Base-by-base conservation (phyloP, 306 rosid species). In the Arachis hypogaea region DNA sequence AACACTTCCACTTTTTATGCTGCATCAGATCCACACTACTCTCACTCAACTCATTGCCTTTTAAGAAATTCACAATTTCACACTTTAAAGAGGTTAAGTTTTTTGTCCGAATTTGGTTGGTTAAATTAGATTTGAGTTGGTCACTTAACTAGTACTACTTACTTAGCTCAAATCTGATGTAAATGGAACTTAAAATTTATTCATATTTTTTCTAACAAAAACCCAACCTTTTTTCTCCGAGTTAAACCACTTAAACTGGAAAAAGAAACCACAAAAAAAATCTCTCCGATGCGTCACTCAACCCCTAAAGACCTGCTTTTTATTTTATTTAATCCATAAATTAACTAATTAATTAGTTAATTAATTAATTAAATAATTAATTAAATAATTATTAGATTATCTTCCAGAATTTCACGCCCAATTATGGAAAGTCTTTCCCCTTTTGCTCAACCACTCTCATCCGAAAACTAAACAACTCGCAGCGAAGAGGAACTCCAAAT, bases 1-100 rank as follows among this genome's bases (percentile, higher is more conserved):
- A 68, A 40, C 70, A 62, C n/a, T 30, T 11, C 40, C 9, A 1
- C 10, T 4, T 46, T 73, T 47, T 42, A 5, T 47, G 2, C 22
- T 7, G 38, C 60, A 69, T 51, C 72, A 77, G 79, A 70, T 77
- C 80, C 81, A 64, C 81, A 64, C 59, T 18, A 58, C n/a, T 47
- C 72, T 64, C 55, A 9, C 28, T 22, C 28, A 1, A 22, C 28
- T 22, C 28, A 12, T 7, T 10, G 45, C 8, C 75, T 52, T 43
- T 10, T 59, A 63, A 68, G 5, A 12, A 49, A 10, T 49, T 49
- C 38, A 68, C 5, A 12, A 49, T 49, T 11, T 49, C 38, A 36
- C 11, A 10, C 12, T 10, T 10, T 12, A 11, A 3, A 18, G 6
- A 52, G 44, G 38, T 29, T 11, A 38, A 71, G 50, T 38, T 12